Conservation (phyloP, 129 eudicot genomes). For the Chrysanthemum makinoi region DNA sequence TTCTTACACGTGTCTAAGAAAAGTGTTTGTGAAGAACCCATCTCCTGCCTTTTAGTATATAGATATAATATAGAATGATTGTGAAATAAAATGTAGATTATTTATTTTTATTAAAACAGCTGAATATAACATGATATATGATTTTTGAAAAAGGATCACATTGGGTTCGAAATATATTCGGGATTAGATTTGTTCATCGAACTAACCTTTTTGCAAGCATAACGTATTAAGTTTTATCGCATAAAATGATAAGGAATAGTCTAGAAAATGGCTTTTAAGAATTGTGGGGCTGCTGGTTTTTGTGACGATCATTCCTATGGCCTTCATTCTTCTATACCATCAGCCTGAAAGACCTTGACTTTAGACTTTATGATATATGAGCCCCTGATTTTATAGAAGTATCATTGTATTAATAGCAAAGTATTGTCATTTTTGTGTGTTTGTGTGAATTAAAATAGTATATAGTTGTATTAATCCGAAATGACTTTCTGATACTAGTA, state of each 20-base stretch:
- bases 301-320: constrained; percentile 13
- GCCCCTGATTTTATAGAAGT: not conserved
- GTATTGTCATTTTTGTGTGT: not conserved
- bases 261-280: constrained; percentile 2
- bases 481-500: too few species aligned
- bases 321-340: not conserved
- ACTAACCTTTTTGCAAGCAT: too few species aligned
- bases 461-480: not conserved
- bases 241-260: not conserved
- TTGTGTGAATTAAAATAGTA: not conserved
- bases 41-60: too few species aligned
- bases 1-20: too few species aligned
- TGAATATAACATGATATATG: too few species aligned
- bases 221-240: not conserved
- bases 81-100: too few species aligned
- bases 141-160: too few species aligned
- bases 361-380: not conserved
- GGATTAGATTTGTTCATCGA: too few species aligned
- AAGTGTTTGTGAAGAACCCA: too few species aligned
- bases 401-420: not conserved
- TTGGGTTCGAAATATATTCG: too few species aligned
- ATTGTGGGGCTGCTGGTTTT: not conserved
- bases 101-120: too few species aligned
- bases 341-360: not conserved
- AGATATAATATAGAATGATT: too few species aligned